Base-by-base conservation (phyloP, 305 asterid species). In the Fraxinus floribunda region DNA sequence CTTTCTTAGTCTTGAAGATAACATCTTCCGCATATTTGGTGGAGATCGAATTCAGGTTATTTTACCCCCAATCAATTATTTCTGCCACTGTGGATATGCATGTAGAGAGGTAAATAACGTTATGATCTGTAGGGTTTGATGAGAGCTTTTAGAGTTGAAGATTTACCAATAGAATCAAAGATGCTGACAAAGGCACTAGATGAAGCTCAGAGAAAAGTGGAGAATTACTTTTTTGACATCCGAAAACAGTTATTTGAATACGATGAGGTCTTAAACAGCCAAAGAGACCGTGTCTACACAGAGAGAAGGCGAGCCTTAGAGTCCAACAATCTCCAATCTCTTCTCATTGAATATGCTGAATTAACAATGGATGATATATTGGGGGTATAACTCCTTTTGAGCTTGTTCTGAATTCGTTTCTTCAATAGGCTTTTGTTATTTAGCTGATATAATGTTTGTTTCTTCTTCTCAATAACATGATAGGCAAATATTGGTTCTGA, bases 161-260 rank as follows among this genome's bases (percentile, higher is more conserved):
- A 96, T 90, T 90, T 96, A 24, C 99, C 99, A 39, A 96, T 96
- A 84, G 99, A 96, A 88, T 96, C 99, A 83, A 93, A 96, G 91
- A 94, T 96, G 98, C 89, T 96, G 89, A 96, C 99, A 83, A 94
- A 91, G 88, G 98, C 99, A 35, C 91, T 96, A 55, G 99, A 96
- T 84, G 99, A 96, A 94, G 99, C 99, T 83, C 99, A 96, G 82
- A 88, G 97, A 89, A 96, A 96, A 89, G 99, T 96, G 83, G 99
- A 96, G 88, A 96, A 91, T 84, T 96, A 96, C 93, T 96, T 96
- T 88, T 96, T 96, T 77, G 99, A 96, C 89, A 94, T 96, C 80
- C 92, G 99, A 82, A 96, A 96, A 86, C 98, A 96, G 75, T 89
- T 96, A 79, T 96, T 92, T 77, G 99, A 96, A 86, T 96, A 91